Evolutionary conservation across 345 rosid species (phyloP).

Genomic region (Noccaea bulbosa): DNA sequence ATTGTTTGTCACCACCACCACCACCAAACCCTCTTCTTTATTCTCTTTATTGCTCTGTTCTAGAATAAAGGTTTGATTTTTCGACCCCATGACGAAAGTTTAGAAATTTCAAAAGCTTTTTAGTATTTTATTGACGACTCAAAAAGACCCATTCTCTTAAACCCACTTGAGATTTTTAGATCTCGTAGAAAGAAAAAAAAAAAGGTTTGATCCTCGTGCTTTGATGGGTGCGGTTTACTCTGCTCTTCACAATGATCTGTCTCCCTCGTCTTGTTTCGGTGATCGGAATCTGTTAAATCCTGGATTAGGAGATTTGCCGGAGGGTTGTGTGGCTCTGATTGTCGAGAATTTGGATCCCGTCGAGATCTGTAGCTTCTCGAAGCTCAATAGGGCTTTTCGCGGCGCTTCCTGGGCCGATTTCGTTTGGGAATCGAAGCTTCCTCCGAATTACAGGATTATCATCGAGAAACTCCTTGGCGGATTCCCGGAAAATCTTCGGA

Average conservation of each 20-base stretch:
- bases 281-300: constrained; percentile 33
- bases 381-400: constrained; percentile 74
- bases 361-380: constrained; percentile 77
- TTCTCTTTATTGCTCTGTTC: neutral
- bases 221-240: constrained; percentile 71
- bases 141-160: neutral
- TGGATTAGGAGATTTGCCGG: constrained; percentile 80
- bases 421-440: constrained; percentile 95
- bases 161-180: neutral
- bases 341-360: constrained; percentile 70
- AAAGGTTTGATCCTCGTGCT: neutral
- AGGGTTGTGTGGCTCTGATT: constrained; percentile 74
- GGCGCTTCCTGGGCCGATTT: constrained; percentile 96
- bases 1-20: constrained; percentile 29
- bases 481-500: constrained; percentile 49
- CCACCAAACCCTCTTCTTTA: constrained; percentile 4
- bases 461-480: constrained; percentile 58
- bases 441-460: constrained; percentile 58
- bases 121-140: neutral
- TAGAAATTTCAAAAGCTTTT: neutral
- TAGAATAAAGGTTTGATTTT: constrained; percentile 16
- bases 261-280: constrained; percentile 32
- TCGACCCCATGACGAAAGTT: constrained; percentile 29
- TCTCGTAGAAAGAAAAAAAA: neutral
- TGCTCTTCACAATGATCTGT: constrained; percentile 33